Base-by-base conservation (phyloP, 2,329 filamentous ascomycete species). In the Blumeriella jaapii region DNA sequence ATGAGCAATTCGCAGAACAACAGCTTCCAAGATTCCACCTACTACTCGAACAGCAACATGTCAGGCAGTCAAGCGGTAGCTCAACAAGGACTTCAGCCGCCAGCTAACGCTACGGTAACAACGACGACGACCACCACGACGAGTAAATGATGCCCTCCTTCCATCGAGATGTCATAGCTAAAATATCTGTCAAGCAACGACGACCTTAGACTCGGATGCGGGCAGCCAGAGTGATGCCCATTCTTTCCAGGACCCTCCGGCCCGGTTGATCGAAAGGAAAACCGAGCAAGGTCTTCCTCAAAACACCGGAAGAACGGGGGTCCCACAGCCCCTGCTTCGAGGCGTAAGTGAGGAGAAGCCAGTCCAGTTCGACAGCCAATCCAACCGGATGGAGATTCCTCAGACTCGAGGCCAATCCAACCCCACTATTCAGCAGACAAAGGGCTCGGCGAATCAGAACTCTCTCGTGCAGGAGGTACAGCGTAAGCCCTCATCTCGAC, bases 51-150 rank as follows among this genome's bases (percentile, higher is more conserved):
- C 19, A 50, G 44, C 28, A 48, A 45, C 37, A 28, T 38, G 2
- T 47, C 45, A 8, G 22, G 7, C 9, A 24, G 10, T 8, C 22
- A 4, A 3, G 3, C 4, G 12, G 22, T 10, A 8, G 12, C 22
- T 24, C 10, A 24, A 24, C 12, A 9, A 24, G 22, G 12, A 16
- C 33, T 31, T 16, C 30, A 42, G 23, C 36, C 39, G 6, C 44
- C 42, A 17, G 45, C n/a, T n/a, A 24, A 41, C 29, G 49, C 46
- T 7, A 51, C 48, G 0, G 31, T 46, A 9, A 51, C 48, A 4
- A 49, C 48, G 4, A 51, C 46, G 2, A 51, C 48, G 1, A 51
- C 48, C 1, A 51, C 48, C 1, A 51, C 48, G 12, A 51, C 46
- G 12, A 48, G 47, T 50, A 39, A 31, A 42, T 45, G 2, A 22